Base-by-base conservation (phyloP, 805 yeast species). In the Babjeviella inositovora region DNA sequence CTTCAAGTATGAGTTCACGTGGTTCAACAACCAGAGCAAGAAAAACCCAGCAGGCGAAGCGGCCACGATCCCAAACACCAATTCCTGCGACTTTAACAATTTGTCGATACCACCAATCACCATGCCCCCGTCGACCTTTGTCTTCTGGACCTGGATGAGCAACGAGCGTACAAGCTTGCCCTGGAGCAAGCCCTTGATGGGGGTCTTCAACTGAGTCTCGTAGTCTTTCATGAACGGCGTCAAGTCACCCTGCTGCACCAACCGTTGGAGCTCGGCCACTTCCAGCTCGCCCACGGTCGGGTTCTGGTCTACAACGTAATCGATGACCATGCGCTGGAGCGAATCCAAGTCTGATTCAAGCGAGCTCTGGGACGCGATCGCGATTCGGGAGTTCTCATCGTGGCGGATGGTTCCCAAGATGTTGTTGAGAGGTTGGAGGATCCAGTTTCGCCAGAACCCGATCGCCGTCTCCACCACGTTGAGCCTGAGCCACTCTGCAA, bases 91-190 rank as follows among this genome's bases (percentile, higher is more conserved):
- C 44, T 82, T 76, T 21, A 90, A 59, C 33, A 87, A 53, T 41
- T 79, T 74, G 47, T 90, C 97, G 31, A 90, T 85, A 6, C 97
- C 97, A 34, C 64, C 68, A 30, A 87, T 64, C 0, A 95, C 97
- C 5, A 84, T 53, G 17, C 79, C 84, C 6, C 93, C 94, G 43
- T 87, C 98, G 5, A 90, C 96, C 47, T 87, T 87, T 8, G 93
- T 75, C 48, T 90, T 87, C 45, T 87, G 98, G n/a, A 90, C 57
- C 45, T 90, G 97, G 31, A 87, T 85, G 38, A 90, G 50, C 21
- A 90, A 45, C 9, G 85, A 70, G 25, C 93, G 60, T 6, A 84
- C 46, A 32, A 87, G 58, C 27, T 71, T 67, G 4, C 97, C 98
- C 8, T 50, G 47, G 2, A 51, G 27, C 2, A 72, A 34, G 17